phyloP scores from a whole-genome alignment of 345 rosid genomes.

The Conringia planisiliqua region DNA sequence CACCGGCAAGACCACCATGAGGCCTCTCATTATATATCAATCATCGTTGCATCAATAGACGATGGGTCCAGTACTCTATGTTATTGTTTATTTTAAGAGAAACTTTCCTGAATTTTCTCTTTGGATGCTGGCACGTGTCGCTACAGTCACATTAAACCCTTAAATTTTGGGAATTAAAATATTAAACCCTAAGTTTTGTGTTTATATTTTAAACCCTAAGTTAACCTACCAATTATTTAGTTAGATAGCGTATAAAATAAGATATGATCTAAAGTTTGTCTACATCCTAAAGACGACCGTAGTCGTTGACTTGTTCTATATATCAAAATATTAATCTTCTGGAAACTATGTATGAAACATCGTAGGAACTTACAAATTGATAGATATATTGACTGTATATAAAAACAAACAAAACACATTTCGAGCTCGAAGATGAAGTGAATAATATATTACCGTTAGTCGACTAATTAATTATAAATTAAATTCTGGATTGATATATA shows the following conservation, averaged over 20 bases:
- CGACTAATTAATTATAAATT: neutral
- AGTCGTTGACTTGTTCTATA: slow-evolving; percentile 29
- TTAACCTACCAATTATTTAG: slow-evolving; percentile 22
- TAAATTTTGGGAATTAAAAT: slow-evolving; percentile 14
- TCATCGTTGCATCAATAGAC: slow-evolving; percentile 10
- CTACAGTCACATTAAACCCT: slow-evolving; percentile 11
- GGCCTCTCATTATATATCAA: neutral
- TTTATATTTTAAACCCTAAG: slow-evolving; percentile 11
- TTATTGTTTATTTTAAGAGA: neutral
- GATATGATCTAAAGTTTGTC: slow-evolving; percentile 16
- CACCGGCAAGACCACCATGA: neutral
- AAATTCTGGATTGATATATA: neutral
- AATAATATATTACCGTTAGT: neutral
- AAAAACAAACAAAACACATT: neutral
- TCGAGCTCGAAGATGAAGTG: neutral
- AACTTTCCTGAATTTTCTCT: slow-evolving; percentile 11
- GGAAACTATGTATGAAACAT: slow-evolving; percentile 19
- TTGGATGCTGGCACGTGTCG: slow-evolving; percentile 23
- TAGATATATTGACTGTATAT: neutral
- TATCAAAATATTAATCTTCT: slow-evolving; percentile 20
- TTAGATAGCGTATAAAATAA: slow-evolving; percentile 22
- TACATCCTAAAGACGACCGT: slow-evolving; percentile 24
- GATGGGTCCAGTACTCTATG: slow-evolving; percentile 7
- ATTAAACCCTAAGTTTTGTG: slow-evolving; percentile 17
- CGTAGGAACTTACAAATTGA: slow-evolving; percentile 23